Base-by-base conservation (phyloP, 768 basidiomycete species). In the Psilocybe tampanensis region DNA sequence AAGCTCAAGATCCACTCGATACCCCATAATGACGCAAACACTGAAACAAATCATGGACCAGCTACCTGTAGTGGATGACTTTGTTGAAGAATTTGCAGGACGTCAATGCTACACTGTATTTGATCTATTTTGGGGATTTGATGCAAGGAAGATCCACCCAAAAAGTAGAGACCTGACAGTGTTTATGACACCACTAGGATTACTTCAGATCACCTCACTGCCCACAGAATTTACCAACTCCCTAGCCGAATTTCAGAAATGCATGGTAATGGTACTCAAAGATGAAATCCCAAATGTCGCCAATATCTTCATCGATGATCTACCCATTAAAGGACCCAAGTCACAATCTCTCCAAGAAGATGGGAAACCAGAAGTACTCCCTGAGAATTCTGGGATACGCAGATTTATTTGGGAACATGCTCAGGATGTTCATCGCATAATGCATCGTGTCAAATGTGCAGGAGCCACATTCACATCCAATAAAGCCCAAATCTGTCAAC, bases 211-310 rank as follows among this genome's bases (percentile, higher is more conserved):
- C n/a, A n/a, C n/a, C n/a, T n/a, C n/a, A n/a, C n/a, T n/a, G n/a
- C n/a, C n/a, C n/a, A n/a, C n/a, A n/a, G n/a, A n/a, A 1, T 76
- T 66, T 42, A 78, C 77, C 0, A 79, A 80, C 22, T 72, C 65
- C 0, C 68, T 63, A 0, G 54, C 59, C 2, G 67, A 65, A 55
- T 76, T 70, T 44, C 73, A 75, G 29, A 65, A 69, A 23, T 64
- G 67, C 39, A 69, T 73, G 58, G 61, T 61, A 0, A 73, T 73
- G 23, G 57, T 78, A 1, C 32, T 78, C 0, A 62, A 74, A 19
- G 56, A 70, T 22, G 68, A 76, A 59, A 74, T 63, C 1, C 60
- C 59, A 0, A 22, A 59, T 5, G 44, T 50, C 3, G 55, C 60
- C 0, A 68, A 67, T 18, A 59, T 63, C 3, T 73, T 72, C 39